Evolutionary conservation across 495 filamentous ascomycete species (phyloP), one percentile per base, ranked within the genome.

Genomic region (Podospora comata): DNA sequence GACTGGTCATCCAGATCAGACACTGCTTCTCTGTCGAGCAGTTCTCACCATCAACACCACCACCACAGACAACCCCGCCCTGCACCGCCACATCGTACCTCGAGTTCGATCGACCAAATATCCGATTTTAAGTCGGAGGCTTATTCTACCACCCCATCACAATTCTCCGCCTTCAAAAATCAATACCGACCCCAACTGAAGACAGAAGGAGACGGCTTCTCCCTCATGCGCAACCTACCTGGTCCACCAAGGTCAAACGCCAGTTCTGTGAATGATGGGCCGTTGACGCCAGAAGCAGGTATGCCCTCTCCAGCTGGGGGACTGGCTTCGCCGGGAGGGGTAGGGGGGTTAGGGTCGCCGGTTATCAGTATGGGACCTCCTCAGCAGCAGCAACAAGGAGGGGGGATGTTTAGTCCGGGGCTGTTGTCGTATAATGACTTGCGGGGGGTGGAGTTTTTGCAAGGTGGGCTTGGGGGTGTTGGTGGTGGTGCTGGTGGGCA

Each of bases 391-490:
- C 72, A 68, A 23, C 23, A 23, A 23, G 23, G 23, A 27, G 65
- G 67, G 30, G 65, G 67, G 23, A 68, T 70, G 39, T 48, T 48
- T 48, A 55, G 68, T 19, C 68, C 74, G 0, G 68, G 65, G 1
- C 60, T 70, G 9, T 66, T 79, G 55, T 75, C 77, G 16, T 77
- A 78, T 18, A 77, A 75, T 19, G 80, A 82, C 28, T 54, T 83
- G 62, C 80, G 82, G 56, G 80, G 79, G 7, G 76, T 85, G 72
- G 82, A 85, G 48, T 83, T 84, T 63, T 60, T 85, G 20, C 81
- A 82, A 64, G 56, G 56, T 2, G 58, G 55, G 0, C 60, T 59
- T 16, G 57, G 58, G 11, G 61, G 32, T 5, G 64, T 54, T 28
- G 53, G 15, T 34, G 65, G 60, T 57, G 58, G 57, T 19, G 62